phyloP scores from a whole-genome alignment of 2,329 filamentous ascomycete genomes.

The Westerdykella aurantiaca region DNA sequence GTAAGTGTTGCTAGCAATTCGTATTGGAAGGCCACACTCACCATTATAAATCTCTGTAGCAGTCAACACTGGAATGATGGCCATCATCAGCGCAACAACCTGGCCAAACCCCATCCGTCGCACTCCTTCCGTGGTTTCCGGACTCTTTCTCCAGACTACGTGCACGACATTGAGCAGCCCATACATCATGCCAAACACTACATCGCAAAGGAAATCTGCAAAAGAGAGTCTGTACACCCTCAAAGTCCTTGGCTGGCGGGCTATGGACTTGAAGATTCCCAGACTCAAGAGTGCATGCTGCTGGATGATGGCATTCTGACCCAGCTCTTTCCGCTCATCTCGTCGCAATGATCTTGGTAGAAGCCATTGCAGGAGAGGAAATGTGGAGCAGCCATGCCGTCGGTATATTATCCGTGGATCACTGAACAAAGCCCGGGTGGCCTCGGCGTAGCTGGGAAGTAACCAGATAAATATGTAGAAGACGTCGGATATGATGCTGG shows the following conservation, averaged over 20 bases:
- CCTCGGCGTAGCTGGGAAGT: no score
- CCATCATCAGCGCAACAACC: conserved; percentile 7
- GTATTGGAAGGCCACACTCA: background rate
- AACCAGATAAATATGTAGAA: no score
- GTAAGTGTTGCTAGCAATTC: background rate
- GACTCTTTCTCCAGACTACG: background rate
- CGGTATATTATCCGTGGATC: no score
- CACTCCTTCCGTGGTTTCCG: conserved; percentile 1
- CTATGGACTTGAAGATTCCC: no score
- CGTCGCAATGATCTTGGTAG: no score
- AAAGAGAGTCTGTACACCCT: background rate
- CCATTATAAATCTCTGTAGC: conserved; percentile 8
- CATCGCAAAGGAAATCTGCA: background rate
- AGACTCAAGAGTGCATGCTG: no score
- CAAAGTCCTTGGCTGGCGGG: background rate
- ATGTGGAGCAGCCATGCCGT: no score
- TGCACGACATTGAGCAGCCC: background rate
- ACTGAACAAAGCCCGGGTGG: no score
- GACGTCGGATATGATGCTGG: no score
- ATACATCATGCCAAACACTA: background rate
- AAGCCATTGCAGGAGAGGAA: no score
- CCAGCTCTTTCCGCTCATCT: no score
- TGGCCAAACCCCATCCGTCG: conserved; percentile 11
- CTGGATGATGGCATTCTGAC: no score
- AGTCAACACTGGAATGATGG: conserved; percentile 4